Percentiles rank a stretch among this genome's conserved stretches.
phyloP scores from a whole-genome alignment of 2,329 filamentous ascomycete genomes.

The Verticillium isaacii region DNA sequence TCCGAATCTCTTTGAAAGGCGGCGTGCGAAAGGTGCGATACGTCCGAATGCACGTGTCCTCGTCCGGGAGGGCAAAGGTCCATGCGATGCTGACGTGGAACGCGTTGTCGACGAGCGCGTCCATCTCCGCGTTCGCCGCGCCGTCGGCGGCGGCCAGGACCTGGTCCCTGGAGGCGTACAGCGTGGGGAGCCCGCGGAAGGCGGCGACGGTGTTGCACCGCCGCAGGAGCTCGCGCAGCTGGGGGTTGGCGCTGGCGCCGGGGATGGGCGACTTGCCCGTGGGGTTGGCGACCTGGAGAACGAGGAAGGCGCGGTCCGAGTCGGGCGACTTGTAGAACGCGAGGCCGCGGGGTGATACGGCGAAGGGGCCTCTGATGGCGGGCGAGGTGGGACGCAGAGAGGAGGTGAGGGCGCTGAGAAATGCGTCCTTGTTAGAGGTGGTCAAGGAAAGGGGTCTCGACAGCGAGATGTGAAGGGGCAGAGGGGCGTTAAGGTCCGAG shows the following conservation, averaged over 20 bases:
- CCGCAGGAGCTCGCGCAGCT: constrained; percentile 57
- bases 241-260: constrained; percentile 36
- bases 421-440: constrained; percentile 66
- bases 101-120: constrained; percentile 31
- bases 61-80: constrained; percentile 56
- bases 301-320: constrained; percentile 76
- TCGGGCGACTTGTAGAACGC: constrained; percentile 49
- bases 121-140: constrained; percentile 13
- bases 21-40: constrained; percentile 19
- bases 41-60: constrained; percentile 34
- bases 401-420: constrained; percentile 51
- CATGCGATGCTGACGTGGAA: constrained; percentile 93
- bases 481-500: constrained; percentile 70
- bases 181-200: constrained; percentile 58
- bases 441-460: constrained; percentile 74
- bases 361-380: constrained; percentile 20
- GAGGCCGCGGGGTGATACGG: constrained; percentile 31
- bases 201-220: constrained; percentile 61
- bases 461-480: constrained; percentile 86
- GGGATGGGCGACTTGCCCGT: background rate
- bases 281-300: constrained; percentile 54
- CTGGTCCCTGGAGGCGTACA: constrained; percentile 48
- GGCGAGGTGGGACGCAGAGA: constrained; percentile 23
- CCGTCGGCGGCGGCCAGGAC: background rate
- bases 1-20: constrained; percentile 22